Conservation (phyloP, 495 filamentous ascomycete genomes). For the Daldinia loculata region DNA sequence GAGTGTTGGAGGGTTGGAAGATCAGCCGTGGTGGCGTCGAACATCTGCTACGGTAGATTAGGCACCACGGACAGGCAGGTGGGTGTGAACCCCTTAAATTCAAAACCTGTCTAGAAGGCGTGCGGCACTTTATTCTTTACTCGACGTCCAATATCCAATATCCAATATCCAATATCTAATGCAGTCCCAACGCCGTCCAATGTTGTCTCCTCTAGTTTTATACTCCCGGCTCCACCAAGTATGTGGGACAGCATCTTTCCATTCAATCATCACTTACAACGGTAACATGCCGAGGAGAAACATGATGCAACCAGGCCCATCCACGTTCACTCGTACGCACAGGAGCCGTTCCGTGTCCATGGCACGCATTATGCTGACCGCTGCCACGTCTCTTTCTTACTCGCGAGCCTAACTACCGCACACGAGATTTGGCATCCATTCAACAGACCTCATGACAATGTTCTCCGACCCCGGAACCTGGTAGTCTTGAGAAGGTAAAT, state of each 20-base stretch:
- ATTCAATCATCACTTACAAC: conserved; percentile 15
- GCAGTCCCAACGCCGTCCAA: background rate
- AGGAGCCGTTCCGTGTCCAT: conserved; percentile 20
- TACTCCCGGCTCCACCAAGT: conserved; percentile 15
- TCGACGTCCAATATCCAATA: background rate
- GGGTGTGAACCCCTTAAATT: conserved; percentile 10
- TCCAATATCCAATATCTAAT: too few species aligned
- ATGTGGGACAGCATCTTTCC: conserved; percentile 8
- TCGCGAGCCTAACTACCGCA: conserved; percentile 17
- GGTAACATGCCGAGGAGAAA: conserved; percentile 8
- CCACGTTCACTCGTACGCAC: conserved; percentile 8
- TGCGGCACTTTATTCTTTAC: conserved; percentile 7
- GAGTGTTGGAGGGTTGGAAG: background rate
- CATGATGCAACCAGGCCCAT: conserved; percentile 15
- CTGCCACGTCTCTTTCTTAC: conserved; percentile 25
- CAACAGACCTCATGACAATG: conserved; percentile 16
- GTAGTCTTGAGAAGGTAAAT: conserved; percentile 3
- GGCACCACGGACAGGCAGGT: background rate
- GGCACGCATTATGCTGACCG: conserved; percentile 17
- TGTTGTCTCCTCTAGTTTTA: background rate
- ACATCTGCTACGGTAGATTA: background rate
- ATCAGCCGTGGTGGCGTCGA: background rate
- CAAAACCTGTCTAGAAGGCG: conserved; percentile 5
- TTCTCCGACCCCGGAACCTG: conserved; percentile 8
- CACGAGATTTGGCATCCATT: conserved; percentile 31